A percentile compares a stretch with the other conserved stretches of the same genome.
Evolutionary conservation across 176 grass and related monocot genomes (phyloP).

Genomic region (Phragmites australis): DNA sequence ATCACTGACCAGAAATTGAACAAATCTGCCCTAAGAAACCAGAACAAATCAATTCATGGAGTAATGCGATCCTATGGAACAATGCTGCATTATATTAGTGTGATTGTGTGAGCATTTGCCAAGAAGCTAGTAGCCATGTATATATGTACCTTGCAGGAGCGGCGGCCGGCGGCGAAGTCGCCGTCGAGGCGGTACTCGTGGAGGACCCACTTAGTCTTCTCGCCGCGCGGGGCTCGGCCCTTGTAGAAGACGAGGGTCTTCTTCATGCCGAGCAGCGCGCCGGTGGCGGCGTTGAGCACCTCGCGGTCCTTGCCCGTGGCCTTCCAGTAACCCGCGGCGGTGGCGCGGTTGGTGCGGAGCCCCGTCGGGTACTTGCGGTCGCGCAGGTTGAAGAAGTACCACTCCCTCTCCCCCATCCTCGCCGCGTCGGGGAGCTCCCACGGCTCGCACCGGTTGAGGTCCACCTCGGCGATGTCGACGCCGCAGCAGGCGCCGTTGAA

Average conservation of each 20-base stretch:
- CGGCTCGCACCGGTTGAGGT: constrained; percentile 93
- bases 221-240: constrained; percentile 76
- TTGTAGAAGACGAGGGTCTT: constrained; percentile 99
- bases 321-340: constrained; percentile 94
- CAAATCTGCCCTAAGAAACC: background rate
- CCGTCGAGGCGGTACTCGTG: constrained; percentile 98
- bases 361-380: constrained; percentile 97
- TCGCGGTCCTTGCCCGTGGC: constrained; percentile 96
- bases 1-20: background rate
- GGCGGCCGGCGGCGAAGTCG: constrained; percentile 63
- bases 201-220: constrained; percentile 99
- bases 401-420: constrained; percentile 92
- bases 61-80: background rate
- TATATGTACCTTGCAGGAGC: constrained; percentile 59
- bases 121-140: background rate
- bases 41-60: background rate
- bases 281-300: constrained; percentile 64
- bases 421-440: constrained; percentile 88
- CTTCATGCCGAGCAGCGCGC: constrained; percentile 85
- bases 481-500: constrained; percentile 88
- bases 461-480: constrained; percentile 80
- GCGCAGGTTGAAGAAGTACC: constrained; percentile 98
- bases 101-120: background rate
- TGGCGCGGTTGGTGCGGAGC: constrained; percentile 89
- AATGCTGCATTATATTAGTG: background rate